These are phyloP conservation scores for Ustilago tritici DNA, from an alignment of 1,284 basidiomycete species.

Conservation along the genomic window DNA sequence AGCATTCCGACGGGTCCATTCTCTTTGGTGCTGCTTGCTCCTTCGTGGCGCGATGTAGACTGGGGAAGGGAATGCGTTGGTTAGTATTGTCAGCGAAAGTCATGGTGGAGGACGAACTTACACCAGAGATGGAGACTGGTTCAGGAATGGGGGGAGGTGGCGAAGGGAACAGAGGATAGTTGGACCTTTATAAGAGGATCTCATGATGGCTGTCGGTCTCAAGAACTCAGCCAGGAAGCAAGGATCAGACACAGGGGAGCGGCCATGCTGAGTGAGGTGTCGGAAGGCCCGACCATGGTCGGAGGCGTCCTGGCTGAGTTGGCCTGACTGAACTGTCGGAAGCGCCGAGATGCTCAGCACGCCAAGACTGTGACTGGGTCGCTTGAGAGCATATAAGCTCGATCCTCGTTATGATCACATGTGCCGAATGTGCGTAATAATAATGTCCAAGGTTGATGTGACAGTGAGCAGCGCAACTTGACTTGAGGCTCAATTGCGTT, in stretches of 20 bases:
- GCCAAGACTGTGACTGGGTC: neutral
- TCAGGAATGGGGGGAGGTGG: neutral
- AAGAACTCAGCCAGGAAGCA: neutral
- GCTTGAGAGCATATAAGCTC: neutral
- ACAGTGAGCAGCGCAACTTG: neutral
- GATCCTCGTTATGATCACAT: neutral
- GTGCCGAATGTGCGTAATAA: neutral
- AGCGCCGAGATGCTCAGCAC: slow-evolving; percentile 1
- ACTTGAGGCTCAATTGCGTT: slow-evolving; percentile 1
- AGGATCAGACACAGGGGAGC: neutral
- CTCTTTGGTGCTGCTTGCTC: neutral
- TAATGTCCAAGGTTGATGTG: neutral
- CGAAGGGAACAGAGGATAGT: neutral
- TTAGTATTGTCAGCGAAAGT: neutral
- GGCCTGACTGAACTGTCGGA: neutral
- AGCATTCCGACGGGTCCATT: slow-evolving; percentile 13
- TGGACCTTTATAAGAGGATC: neutral
- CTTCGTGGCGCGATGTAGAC: neutral
- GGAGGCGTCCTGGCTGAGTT: neutral
- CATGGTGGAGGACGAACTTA: neutral
- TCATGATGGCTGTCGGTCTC: neutral
- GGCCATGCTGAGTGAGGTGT: neutral
- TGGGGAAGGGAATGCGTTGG: neutral
- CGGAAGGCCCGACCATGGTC: neutral
- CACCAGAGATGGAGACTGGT: too few relatives aligned